Evolutionary conservation across 2,329 filamentous ascomycete species (phyloP).

Genomic region (Penicillium sp.): DNA sequence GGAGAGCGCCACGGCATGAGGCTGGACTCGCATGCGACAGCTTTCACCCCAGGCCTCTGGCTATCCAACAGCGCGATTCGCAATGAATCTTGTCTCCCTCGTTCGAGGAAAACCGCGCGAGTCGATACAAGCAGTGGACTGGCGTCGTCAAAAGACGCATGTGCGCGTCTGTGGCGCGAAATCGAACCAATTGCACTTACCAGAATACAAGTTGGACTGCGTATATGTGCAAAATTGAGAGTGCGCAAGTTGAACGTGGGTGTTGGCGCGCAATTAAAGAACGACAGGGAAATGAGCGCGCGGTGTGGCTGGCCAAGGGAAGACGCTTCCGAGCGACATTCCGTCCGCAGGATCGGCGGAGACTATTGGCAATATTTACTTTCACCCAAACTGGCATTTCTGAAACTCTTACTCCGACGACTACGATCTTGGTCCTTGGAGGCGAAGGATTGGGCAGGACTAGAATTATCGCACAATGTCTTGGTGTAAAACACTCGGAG

Average conservation of each 20-base stretch:
- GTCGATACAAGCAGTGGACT: not conserved
- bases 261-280: not conserved
- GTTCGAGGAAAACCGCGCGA: not conserved
- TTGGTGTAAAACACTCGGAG: not conserved
- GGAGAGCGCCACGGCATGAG: conserved; percentile 12
- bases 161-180: not conserved
- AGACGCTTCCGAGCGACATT: conserved; percentile 10
- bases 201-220: not conserved
- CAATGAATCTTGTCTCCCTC: conserved; percentile 2
- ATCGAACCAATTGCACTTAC: not conserved
- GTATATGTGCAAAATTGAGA: not conserved
- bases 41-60: not conserved
- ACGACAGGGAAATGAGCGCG: not conserved
- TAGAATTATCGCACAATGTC: not conserved
- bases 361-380: conserved; percentile 3
- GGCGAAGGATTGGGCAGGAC: not conserved
- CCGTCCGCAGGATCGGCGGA: not conserved
- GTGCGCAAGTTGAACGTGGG: not conserved
- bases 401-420: conserved; percentile 2
- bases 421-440: not conserved
- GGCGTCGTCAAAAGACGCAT: not conserved
- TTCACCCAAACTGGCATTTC: not conserved
- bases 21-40: conserved; percentile 14
- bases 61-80: conserved; percentile 2
- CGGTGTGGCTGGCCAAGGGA: conserved; percentile 4